Evolutionary conservation across 768 basidiomycete genomes (phyloP).

Genomic region (Phanerochaete sordida): DNA sequence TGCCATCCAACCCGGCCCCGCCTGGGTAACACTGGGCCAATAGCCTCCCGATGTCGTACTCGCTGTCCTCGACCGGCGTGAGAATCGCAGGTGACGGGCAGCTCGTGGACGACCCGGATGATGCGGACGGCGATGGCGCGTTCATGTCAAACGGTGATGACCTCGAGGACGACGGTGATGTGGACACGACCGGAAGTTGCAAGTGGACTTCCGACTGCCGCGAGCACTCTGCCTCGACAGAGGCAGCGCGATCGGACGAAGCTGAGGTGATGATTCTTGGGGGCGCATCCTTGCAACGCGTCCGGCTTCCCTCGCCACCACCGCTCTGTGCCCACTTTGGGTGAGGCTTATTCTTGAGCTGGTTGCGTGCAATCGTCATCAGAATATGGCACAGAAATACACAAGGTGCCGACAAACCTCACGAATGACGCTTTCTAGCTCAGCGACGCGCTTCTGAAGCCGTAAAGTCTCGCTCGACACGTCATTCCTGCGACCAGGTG

Average conservation of each 20-base stretch:
- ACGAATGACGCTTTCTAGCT: conserved; percentile 81
- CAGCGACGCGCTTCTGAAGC: conserved; percentile 71
- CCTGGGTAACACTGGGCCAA: conserved; percentile 17
- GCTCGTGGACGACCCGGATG: conserved; percentile 12
- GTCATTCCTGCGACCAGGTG: conserved; percentile 18
- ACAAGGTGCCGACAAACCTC: conserved; percentile 42
- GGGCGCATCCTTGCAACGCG: neutral
- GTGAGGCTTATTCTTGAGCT: conserved; percentile 74
- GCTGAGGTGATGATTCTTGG: neutral
- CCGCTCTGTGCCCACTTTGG: conserved; percentile 48
- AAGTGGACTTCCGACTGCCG: conserved; percentile 1
- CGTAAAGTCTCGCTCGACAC: conserved; percentile 60
- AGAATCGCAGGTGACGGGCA: conserved; percentile 18
- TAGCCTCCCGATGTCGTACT: conserved; percentile 21
- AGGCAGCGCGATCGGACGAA: conserved; percentile 4
- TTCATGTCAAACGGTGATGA: conserved; percentile 8
- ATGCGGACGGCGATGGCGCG: conserved; percentile 5
- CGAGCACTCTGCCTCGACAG: conserved; percentile 5
- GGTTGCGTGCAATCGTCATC: neutral
- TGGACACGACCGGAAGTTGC: neutral
- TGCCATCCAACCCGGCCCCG: conserved; percentile 10
- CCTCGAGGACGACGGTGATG: conserved; percentile 13
- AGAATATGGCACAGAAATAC: neutral
- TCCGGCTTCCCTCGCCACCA: conserved; percentile 2
- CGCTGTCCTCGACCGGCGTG: conserved; percentile 18